A percentile compares a stretch with the other conserved stretches of the same genome.
These are phyloP conservation scores for Trichoderma cornu-damae DNA, from an alignment of 2,329 filamentous ascomycete genomes.

Conservation along the genomic window DNA sequence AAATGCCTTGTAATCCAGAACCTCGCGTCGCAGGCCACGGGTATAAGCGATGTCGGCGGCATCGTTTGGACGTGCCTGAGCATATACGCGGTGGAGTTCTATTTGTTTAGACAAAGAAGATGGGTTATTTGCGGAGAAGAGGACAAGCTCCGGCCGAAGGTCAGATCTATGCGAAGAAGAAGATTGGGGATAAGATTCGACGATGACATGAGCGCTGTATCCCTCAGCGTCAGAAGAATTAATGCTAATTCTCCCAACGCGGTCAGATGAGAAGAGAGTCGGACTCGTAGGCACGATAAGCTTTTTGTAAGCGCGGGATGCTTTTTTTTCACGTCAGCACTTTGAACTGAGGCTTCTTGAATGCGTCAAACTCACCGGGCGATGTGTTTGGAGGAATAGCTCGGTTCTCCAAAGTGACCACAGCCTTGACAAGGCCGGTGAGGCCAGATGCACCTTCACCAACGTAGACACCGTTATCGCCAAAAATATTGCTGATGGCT, in stretches of 20 bases:
- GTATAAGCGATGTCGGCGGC: conserved; percentile 12
- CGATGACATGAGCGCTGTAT: conserved; percentile 34
- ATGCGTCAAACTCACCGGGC: not conserved
- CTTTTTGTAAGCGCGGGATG: conserved; percentile 26
- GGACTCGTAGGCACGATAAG: conserved; percentile 31
- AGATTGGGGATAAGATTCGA: not conserved
- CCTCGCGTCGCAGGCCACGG: conserved; percentile 1
- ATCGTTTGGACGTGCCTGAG: conserved; percentile 16
- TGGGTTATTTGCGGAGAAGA: conserved; percentile 12
- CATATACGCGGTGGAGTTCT: conserved; percentile 29
- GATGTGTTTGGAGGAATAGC: conserved; percentile 27
- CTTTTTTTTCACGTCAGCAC: not conserved
- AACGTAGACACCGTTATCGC: not conserved
- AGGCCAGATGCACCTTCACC: conserved; percentile 28
- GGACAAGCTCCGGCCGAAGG: conserved; percentile 1
- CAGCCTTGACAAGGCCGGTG: conserved; percentile 29
- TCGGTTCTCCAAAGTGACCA: conserved; percentile 28
- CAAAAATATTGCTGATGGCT: not conserved
- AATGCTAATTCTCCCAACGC: conserved; percentile 25
- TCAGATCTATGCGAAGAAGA: not conserved
- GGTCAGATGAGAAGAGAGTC: conserved; percentile 33
- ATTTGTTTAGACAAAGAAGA: conserved; percentile 11
- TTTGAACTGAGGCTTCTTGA: not conserved
- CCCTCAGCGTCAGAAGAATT: conserved; percentile 36
- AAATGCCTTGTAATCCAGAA: conserved; percentile 1